Percentiles rank a stretch among this genome's conserved stretches.
phyloP scores from a whole-genome alignment of 1,284 basidiomycete genomes.

The Tilletia caries region DNA sequence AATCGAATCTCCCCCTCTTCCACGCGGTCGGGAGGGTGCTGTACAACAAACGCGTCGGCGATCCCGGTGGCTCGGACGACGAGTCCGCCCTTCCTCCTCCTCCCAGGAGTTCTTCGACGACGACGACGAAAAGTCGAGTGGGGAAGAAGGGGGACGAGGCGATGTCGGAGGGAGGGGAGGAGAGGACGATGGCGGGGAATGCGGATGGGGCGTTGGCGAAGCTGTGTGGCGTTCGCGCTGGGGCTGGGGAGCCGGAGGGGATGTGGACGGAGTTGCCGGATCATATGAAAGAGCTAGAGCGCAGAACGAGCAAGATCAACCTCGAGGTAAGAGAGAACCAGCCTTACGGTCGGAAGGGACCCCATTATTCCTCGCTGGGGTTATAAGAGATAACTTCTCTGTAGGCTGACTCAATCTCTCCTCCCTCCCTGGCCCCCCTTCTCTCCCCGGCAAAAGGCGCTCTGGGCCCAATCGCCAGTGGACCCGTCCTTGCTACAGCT shows the following conservation, averaged over 20 bases:
- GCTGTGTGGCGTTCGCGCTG: no score
- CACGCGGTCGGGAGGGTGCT: slow-evolving; percentile 89
- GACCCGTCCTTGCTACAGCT: slow-evolving; percentile 81
- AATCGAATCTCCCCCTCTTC: slow-evolving; percentile 81
- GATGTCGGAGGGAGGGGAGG: neutral
- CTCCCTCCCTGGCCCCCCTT: neutral
- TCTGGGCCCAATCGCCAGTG: slow-evolving; percentile 83
- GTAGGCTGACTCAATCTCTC: no score
- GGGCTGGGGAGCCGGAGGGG: neutral
- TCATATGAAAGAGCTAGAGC: slow-evolving; percentile 63
- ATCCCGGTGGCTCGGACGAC: slow-evolving; percentile 28
- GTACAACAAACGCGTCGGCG: slow-evolving; percentile 79
- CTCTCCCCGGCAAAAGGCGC: slow-evolving; percentile 17
- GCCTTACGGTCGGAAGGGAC: no score
- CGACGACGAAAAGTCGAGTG: neutral
- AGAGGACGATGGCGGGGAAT: neutral
- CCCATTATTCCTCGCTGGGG: no score
- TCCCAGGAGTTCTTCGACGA: no score
- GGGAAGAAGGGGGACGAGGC: neutral
- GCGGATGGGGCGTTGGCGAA: neutral
- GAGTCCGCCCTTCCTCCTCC: slow-evolving; percentile 8
- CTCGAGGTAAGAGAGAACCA: slow-evolving; percentile 40
- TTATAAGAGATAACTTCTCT: no score
- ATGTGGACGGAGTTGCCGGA: slow-evolving; percentile 53
- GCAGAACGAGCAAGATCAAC: slow-evolving; percentile 73